Base-by-base conservation (phyloP, 371 early-diverging fungal genomes). In the Capillidium heterosporum region DNA sequence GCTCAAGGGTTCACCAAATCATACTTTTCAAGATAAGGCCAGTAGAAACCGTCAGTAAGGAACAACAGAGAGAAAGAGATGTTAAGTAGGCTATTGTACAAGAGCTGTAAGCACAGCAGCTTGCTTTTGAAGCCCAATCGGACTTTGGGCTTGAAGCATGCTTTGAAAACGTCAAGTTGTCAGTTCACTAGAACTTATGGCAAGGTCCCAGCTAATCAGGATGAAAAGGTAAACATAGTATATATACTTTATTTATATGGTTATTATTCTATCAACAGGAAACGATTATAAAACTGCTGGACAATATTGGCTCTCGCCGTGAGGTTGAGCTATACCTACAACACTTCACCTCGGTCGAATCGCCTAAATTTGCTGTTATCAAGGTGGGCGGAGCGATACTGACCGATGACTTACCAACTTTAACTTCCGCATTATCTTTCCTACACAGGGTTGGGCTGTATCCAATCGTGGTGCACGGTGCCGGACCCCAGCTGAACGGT, bases 301-400 rank as follows among this genome's bases (percentile, higher is more conserved):
- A 95, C 75, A 96, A 94, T 70, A 95, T 96, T 68, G 97, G 95
- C 40, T 92, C 93, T 35, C 87, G 89, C 61, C 89, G 91, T 70
- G 97, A 96, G 65, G 95, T 94, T 26, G 94, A 96, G 61, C 92
- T 91, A 70, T 96, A 96, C 62, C 78, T 96, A 58, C 82, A 86
- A 46, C 92, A 92, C 62, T 96, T 95, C 65, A 85, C 90, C 0
- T 85, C 87, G 0, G 95, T 94, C 40, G 94, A 93, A 64, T 89
- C 89, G n/a, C 93, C 93, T 74, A 91, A 92, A 73, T 96, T 96
- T 72, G 97, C 97, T 17, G 93, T 96, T 53, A 94, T 96, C 72
- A 96, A 96, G 67, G 95, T 96, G 21, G 97, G 97, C 54, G 97
- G 97, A 13, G 97, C 94, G 5, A 92, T 96, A 15, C 72, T 96